These are phyloP conservation scores for Pulicaria dysenterica DNA, from an alignment of 129 eudicot species.

Conservation along the genomic window DNA sequence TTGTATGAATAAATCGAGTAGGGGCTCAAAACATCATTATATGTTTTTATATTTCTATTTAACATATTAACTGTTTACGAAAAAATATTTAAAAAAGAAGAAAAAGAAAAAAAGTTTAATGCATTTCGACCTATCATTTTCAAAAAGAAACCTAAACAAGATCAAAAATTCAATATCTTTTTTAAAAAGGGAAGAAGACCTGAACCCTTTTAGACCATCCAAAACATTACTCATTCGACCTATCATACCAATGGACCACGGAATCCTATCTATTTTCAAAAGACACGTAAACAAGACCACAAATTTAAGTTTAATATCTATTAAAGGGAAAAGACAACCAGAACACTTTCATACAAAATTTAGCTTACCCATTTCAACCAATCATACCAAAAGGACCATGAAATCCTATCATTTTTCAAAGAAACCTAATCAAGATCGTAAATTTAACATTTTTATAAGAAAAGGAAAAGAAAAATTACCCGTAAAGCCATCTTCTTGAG, in stretches of 20 bases:
- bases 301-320: constrained; percentile 2
- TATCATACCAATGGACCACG: constrained; percentile 12
- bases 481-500: constrained; percentile 98
- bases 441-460: background rate
- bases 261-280: constrained; percentile 11
- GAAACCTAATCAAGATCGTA: background rate
- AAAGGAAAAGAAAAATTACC: constrained; percentile 40
- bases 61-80: background rate
- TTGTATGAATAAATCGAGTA: background rate
- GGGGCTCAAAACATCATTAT: background rate
- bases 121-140: background rate
- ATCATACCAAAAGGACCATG: background rate
- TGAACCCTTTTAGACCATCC: constrained; percentile 6
- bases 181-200: background rate
- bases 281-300: constrained; percentile 9
- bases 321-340: background rate
- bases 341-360: background rate
- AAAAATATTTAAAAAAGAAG: background rate
- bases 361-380: background rate
- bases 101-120: background rate
- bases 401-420: constrained; percentile 4
- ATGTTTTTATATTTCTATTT: background rate
- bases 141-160: background rate
- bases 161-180: background rate
- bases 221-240: constrained; percentile 22